A percentile compares a stretch with the other conserved stretches of the same genome.
phyloP scores from a whole-genome alignment of 2,329 filamentous ascomycete genomes.

The Sporothrix inflata region DNA sequence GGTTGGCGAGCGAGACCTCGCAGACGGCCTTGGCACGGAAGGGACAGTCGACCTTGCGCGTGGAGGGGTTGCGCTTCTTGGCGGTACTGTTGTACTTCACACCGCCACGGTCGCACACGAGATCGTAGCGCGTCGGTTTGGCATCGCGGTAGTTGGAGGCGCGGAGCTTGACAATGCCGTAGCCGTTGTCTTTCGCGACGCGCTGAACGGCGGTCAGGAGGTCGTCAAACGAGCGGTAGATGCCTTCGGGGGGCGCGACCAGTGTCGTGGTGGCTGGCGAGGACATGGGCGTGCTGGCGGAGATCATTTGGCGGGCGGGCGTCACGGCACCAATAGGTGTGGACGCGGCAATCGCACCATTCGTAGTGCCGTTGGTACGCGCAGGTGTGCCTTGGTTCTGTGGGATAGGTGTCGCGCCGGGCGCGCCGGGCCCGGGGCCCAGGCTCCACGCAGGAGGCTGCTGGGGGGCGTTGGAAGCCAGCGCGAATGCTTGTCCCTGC shows the following conservation, averaged over 20 bases:
- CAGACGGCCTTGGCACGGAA: conserved; percentile 67
- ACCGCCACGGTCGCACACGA: conserved; percentile 65
- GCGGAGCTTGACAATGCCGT: conserved; percentile 64
- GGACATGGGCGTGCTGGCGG: conserved; percentile 19
- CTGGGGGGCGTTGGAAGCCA: conserved; percentile 34
- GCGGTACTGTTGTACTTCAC: conserved; percentile 68
- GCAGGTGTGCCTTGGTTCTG: conserved; percentile 32
- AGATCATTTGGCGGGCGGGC: conserved; percentile 33
- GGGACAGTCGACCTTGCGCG: conserved; percentile 66
- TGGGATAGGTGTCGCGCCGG: conserved; percentile 23
- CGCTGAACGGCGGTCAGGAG: conserved; percentile 61
- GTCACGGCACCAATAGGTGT: conserved; percentile 33
- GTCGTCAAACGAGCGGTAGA: conserved; percentile 63
- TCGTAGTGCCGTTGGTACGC: conserved; percentile 30
- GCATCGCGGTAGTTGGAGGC: conserved; percentile 66
- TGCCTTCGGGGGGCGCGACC: conserved; percentile 61
- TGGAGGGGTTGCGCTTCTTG: conserved; percentile 66
- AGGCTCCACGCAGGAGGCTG: conserved; percentile 35
- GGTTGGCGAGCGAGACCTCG: conserved; percentile 64
- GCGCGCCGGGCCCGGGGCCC: conserved; percentile 29
- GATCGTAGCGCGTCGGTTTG: conserved; percentile 64
- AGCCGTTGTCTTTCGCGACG: conserved; percentile 64
- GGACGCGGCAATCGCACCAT: conserved; percentile 6
- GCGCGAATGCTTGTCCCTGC: conserved; percentile 32
- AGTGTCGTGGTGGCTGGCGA: conserved; percentile 44